These are phyloP conservation scores for Fusarium secorum DNA, from an alignment of 2,329 filamentous ascomycete genomes.

Conservation along the genomic window DNA sequence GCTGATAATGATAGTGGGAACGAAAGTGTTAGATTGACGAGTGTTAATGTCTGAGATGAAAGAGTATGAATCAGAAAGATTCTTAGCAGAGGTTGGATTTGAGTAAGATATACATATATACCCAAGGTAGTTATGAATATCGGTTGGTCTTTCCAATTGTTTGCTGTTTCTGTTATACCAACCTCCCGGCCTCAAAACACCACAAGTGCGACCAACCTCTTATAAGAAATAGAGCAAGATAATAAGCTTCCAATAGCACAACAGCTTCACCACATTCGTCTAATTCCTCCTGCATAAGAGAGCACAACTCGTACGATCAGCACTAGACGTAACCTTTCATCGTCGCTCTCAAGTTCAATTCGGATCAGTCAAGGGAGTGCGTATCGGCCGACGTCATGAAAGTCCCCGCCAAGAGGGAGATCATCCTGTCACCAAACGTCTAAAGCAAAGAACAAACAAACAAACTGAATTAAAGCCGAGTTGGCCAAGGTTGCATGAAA, in stretches of 20 bases:
- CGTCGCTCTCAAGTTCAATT: neutral
- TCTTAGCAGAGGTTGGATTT: constrained; percentile 23
- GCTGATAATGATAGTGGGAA: neutral
- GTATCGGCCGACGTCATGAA: constrained; percentile 31
- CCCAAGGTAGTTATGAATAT: neutral
- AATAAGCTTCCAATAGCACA: constrained; percentile 28
- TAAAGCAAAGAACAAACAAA: neutral
- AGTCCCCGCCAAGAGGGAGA: neutral
- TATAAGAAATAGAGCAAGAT: constrained; percentile 2
- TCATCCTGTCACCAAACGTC: neutral
- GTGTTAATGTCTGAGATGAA: constrained; percentile 5
- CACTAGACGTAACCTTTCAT: constrained; percentile 4
- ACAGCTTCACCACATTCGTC: neutral
- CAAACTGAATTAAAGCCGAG: neutral
- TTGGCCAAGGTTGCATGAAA: neutral
- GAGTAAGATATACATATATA: neutral
- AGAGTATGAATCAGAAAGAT: constrained; percentile 15
- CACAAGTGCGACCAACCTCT: constrained; percentile 31
- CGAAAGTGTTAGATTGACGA: neutral
- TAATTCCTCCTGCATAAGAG: neutral
- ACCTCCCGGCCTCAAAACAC: constrained; percentile 18
- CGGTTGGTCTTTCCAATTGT: neutral
- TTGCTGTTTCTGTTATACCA: constrained; percentile 17
- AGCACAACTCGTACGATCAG: neutral
- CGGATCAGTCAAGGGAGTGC: neutral